Percentiles rank a stretch among this genome's conserved stretches.
phyloP scores from a whole-genome alignment of 139 green algal species.

The Astrephomene gubernaculifera region DNA sequence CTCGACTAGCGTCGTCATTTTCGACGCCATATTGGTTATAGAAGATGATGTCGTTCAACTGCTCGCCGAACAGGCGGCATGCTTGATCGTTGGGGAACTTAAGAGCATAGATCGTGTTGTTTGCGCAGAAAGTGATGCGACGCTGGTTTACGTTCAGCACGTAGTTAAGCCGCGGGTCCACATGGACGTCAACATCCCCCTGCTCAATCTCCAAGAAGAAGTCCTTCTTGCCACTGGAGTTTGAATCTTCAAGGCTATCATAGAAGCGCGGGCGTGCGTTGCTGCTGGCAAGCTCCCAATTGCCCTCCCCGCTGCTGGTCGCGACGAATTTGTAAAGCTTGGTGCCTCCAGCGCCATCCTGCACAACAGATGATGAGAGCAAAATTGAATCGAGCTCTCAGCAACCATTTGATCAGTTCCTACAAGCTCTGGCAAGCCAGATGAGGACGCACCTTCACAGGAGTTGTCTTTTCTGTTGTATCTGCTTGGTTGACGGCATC shows the following conservation, averaged over 20 bases:
- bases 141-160: conserved; percentile 54
- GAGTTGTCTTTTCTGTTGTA: background rate
- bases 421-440: background rate
- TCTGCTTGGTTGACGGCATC: conserved; percentile 37
- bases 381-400: too few species aligned
- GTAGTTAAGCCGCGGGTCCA: conserved; percentile 58
- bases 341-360: background rate
- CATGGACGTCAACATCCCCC: conserved; percentile 65
- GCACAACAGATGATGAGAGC: background rate
- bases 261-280: conserved; percentile 69
- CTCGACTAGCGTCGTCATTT: conserved; percentile 62
- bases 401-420: background rate
- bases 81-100: conserved; percentile 54
- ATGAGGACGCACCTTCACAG: conserved; percentile 4
- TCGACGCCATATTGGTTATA: conserved; percentile 86
- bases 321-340: conserved; percentile 74
- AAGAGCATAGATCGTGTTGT: conserved; percentile 71
- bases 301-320: conserved; percentile 38
- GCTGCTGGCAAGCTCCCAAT: conserved; percentile 70
- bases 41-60: conserved; percentile 80
- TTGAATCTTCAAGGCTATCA: conserved; percentile 76
- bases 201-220: conserved; percentile 51
- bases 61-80: conserved; percentile 47
- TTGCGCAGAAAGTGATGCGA: conserved; percentile 71
- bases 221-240: conserved; percentile 33